A percentile compares a stretch with the other conserved stretches of the same genome.
These are phyloP conservation scores for Chlamydomonas sp. DNA, from an alignment of 139 green algal species.

Conservation along the genomic window DNA sequence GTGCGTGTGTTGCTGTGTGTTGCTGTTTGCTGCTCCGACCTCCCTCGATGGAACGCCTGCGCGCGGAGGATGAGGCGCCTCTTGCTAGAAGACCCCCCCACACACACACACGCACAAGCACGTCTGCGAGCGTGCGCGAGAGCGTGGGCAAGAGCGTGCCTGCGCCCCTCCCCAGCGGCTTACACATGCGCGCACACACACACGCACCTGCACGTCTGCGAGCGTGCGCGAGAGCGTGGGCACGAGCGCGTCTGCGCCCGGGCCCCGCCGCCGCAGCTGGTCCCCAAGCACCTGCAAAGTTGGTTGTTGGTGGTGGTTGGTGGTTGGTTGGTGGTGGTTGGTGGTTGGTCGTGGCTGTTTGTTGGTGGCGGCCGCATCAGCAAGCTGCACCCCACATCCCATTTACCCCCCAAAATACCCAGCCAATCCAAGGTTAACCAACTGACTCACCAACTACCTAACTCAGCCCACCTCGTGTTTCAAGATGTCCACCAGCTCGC, in stretches of 20 bases:
- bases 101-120: too few species aligned
- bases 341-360: too few species aligned
- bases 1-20: too few species aligned
- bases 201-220: constrained; percentile 88
- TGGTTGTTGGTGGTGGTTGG: too few species aligned
- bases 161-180: constrained; percentile 41
- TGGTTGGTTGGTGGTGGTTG: too few species aligned
- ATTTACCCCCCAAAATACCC: too few species aligned
- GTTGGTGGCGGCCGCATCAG: too few species aligned
- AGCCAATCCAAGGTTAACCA: neutral
- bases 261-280: constrained; percentile 48
- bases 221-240: constrained; percentile 68
- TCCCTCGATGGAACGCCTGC: too few species aligned
- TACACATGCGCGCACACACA: too few species aligned
- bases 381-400: too few species aligned
- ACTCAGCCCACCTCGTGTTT: constrained; percentile 52
- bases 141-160: constrained; percentile 72
- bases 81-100: too few species aligned
- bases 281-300: constrained; percentile 72
- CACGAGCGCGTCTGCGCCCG: constrained; percentile 59
- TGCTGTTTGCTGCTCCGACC: too few species aligned
- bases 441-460: constrained; percentile 1
- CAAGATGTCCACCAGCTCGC: constrained; percentile 81
- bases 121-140: constrained; percentile 70
- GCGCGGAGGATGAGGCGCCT: constrained; percentile 81